Conservation (phyloP, 2,329 filamentous ascomycete species). For the Colletotrichum somersetense region DNA sequence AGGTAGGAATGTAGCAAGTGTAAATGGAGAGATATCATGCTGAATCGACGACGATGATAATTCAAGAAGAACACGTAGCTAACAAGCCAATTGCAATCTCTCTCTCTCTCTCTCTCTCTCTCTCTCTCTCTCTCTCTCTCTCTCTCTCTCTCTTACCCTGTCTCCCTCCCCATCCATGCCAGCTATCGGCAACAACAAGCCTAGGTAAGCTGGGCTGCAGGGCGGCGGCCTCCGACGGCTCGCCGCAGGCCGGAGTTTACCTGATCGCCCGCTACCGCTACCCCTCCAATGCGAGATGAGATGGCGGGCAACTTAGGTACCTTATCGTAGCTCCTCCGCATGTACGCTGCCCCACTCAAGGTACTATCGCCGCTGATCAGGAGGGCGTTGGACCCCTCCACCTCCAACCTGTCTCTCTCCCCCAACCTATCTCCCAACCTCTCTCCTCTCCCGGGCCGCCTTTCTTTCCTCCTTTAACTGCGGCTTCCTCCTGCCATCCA, state of each 20-base stretch:
- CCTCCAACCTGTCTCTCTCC: slow-evolving; percentile 9
- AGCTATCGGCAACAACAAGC: slow-evolving; percentile 16
- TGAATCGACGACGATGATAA: background rate
- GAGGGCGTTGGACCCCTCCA: slow-evolving; percentile 39
- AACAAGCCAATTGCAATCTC: slow-evolving; percentile 2
- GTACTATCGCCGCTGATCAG: slow-evolving; percentile 38
- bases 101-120: background rate
- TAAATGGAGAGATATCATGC: background rate
- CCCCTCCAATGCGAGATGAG: slow-evolving; percentile 4
- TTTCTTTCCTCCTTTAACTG: slow-evolving; percentile 25
- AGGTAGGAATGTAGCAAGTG: background rate
- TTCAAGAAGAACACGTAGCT: slow-evolving; percentile 29
- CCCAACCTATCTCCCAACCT: too few relatives aligned
- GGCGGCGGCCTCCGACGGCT: slow-evolving; percentile 39
- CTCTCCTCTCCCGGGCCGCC: background rate
- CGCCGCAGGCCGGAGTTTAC: slow-evolving; percentile 34
- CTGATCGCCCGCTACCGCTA: background rate
- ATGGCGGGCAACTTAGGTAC: slow-evolving; percentile 23
- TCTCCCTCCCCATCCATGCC: slow-evolving; percentile 8
- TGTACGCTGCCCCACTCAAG: slow-evolving; percentile 36
- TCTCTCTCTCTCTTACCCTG: background rate
- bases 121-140: background rate
- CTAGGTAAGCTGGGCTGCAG: slow-evolving; percentile 10
- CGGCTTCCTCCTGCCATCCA: slow-evolving; percentile 7
- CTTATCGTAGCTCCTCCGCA: slow-evolving; percentile 39